A percentile compares a stretch with the other conserved stretches of the same genome.
Conservation (phyloP, 768 basidiomycete species). For the Coprinopsis sp. region DNA sequence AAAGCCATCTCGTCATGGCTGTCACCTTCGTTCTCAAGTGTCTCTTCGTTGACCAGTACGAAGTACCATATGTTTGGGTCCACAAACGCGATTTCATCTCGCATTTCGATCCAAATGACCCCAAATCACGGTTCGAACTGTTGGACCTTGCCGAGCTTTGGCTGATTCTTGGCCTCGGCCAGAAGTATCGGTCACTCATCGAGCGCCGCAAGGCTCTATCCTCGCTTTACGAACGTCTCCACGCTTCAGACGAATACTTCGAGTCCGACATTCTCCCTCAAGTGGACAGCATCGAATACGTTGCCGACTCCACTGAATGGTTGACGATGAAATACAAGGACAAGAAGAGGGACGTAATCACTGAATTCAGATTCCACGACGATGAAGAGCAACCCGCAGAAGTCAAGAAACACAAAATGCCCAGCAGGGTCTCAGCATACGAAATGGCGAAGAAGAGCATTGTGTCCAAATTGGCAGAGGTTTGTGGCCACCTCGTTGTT, state of each 20-base stretch:
- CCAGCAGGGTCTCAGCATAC: constrained; percentile 80
- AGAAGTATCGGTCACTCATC: constrained; percentile 82
- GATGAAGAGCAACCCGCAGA: constrained; percentile 50
- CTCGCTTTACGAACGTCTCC: constrained; percentile 63
- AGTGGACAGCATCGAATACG: constrained; percentile 80
- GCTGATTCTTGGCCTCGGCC: constrained; percentile 85
- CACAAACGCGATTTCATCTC: constrained; percentile 91
- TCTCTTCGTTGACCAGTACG: constrained; percentile 83
- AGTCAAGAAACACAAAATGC: constrained; percentile 68
- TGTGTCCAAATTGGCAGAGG: constrained; percentile 74
- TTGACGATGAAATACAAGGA: constrained; percentile 79
- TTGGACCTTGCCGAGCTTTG: constrained; percentile 80
- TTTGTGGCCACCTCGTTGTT: constrained; percentile 22
- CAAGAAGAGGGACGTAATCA: constrained; percentile 52
- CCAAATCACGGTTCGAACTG: constrained; percentile 61
- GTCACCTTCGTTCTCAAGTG: constrained; percentile 76
- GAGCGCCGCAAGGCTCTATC: constrained; percentile 65
- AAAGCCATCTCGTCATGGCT: constrained; percentile 67
- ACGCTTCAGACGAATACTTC: constrained; percentile 71
- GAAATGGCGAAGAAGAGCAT: constrained; percentile 79
- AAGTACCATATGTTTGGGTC: constrained; percentile 93
- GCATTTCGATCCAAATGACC: constrained; percentile 67
- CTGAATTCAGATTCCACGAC: constrained; percentile 65
- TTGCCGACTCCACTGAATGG: constrained; percentile 91
- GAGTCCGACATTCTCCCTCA: constrained; percentile 60